These are phyloP conservation scores for Kokia cookei DNA, from an alignment of 441 rosid genomes.

Conservation along the genomic window DNA sequence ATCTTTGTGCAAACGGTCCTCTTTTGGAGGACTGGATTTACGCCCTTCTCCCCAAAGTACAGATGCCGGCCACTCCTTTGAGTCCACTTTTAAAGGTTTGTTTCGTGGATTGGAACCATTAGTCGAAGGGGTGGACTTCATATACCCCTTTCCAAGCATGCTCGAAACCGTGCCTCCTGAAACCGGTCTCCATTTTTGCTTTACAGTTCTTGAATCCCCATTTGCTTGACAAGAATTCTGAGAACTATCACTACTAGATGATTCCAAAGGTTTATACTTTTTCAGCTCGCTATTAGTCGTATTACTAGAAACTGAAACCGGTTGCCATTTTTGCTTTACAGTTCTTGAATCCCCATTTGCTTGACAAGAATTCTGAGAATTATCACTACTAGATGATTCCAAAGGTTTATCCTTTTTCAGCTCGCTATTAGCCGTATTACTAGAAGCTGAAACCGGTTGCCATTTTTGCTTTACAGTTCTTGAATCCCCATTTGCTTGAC, in stretches of 20 bases:
- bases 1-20: conserved; percentile 27
- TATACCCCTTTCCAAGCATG: conserved; percentile 44
- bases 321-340: conserved; percentile 32
- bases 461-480: conserved; percentile 31
- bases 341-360: conserved; percentile 22
- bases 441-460: conserved; percentile 31
- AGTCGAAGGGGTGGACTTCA: conserved; percentile 23
- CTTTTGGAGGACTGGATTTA: conserved; percentile 11
- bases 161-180: conserved; percentile 53
- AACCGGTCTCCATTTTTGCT: conserved; percentile 35
- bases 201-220: conserved; percentile 26
- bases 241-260: conserved; percentile 3
- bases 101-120: conserved; percentile 18
- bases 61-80: conserved; percentile 28
- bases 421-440: background rate
- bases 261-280: conserved; percentile 10
- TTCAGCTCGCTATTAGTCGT: background rate
- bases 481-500: conserved; percentile 21
- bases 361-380: background rate
- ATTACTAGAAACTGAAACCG: conserved; percentile 28
- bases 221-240: conserved; percentile 7
- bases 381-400: conserved; percentile 8
- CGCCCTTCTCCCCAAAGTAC: conserved; percentile 27
- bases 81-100: conserved; percentile 49
- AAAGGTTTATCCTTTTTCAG: conserved; percentile 8